Percentiles rank a stretch among this genome's conserved stretches.
These are phyloP conservation scores for Phlyctochytrium bullatum DNA, from an alignment of 192 early-diverging fungal genomes.

Conservation along the genomic window DNA sequence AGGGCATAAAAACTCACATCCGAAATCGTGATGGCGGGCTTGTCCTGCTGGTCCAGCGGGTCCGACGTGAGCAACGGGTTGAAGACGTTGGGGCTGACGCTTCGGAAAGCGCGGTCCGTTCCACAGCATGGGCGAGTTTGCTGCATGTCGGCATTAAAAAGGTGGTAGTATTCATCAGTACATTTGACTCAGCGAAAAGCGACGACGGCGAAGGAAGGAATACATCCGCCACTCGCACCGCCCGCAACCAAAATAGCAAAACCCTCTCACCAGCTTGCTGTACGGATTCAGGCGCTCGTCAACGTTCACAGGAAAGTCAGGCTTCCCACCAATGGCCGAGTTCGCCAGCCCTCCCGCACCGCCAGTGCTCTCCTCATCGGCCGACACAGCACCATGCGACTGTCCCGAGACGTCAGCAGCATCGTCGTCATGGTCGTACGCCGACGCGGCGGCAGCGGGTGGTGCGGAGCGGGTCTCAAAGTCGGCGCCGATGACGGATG, in stretches of 20 bases:
- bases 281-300: conserved; percentile 7
- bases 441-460: background rate
- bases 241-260: background rate
- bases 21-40: conserved; percentile 39
- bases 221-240: background rate
- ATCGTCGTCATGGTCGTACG: background rate
- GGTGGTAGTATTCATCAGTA: background rate
- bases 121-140: conserved; percentile 15
- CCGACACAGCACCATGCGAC: background rate
- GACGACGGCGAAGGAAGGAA: background rate
- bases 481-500: background rate
- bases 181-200: background rate
- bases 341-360: background rate
- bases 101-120: conserved; percentile 2
- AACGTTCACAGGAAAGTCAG: background rate
- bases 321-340: background rate
- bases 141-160: background rate
- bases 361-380: background rate
- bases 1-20: conserved; percentile 36
- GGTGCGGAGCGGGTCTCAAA: background rate
- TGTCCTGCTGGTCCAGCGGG: conserved; percentile 8
- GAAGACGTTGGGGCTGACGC: background rate
- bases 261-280: background rate
- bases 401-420: background rate
- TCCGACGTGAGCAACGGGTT: conserved; percentile 13